A percentile compares a stretch with the other conserved stretches of the same genome.
Evolutionary conservation across 805 yeast species (phyloP).

Genomic region (Yamadazyma philogaea): DNA sequence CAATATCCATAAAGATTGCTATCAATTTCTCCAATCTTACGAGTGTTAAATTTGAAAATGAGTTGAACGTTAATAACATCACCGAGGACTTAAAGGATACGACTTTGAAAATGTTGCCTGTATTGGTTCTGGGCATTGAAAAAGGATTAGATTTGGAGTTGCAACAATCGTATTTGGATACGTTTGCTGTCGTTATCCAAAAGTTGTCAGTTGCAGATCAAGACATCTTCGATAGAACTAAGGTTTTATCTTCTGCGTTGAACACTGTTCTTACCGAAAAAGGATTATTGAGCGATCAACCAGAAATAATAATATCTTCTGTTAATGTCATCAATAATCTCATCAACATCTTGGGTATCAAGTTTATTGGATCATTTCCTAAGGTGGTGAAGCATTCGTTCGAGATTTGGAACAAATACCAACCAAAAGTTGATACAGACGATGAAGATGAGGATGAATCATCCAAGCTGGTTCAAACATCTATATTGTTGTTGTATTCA

Average conservation of each 20-base stretch:
- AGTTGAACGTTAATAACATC: slow-evolving; percentile 44
- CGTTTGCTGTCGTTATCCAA: slow-evolving; percentile 58
- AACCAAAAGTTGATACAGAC: not conserved
- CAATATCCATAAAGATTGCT: slow-evolving; percentile 50
- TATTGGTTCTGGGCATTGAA: slow-evolving; percentile 41
- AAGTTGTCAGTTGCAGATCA: slow-evolving; percentile 51
- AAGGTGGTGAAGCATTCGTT: slow-evolving; percentile 76
- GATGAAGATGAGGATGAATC: slow-evolving; percentile 15
- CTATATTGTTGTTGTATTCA: slow-evolving; percentile 69
- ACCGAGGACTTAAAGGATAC: slow-evolving; percentile 45
- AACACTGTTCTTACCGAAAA: slow-evolving; percentile 43
- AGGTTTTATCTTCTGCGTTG: slow-evolving; percentile 49
- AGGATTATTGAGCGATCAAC: slow-evolving; percentile 54
- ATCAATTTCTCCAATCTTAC: slow-evolving; percentile 62
- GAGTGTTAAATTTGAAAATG: slow-evolving; percentile 66
- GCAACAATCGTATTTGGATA: slow-evolving; percentile 67
- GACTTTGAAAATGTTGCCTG: slow-evolving; percentile 51
- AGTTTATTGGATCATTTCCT: slow-evolving; percentile 80
- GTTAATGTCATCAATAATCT: slow-evolving; percentile 68
- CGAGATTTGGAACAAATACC: slow-evolving; percentile 49
- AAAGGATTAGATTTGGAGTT: slow-evolving; percentile 44
- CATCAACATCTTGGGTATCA: slow-evolving; percentile 76
- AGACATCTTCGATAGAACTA: slow-evolving; percentile 29
- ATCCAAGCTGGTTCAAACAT: slow-evolving; percentile 54
- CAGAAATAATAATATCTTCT: slow-evolving; percentile 71